A percentile compares a stretch with the other conserved stretches of the same genome.
These are phyloP conservation scores for Aspergillus ostianus DNA, from an alignment of 495 filamentous ascomycete species.

Conservation along the genomic window DNA sequence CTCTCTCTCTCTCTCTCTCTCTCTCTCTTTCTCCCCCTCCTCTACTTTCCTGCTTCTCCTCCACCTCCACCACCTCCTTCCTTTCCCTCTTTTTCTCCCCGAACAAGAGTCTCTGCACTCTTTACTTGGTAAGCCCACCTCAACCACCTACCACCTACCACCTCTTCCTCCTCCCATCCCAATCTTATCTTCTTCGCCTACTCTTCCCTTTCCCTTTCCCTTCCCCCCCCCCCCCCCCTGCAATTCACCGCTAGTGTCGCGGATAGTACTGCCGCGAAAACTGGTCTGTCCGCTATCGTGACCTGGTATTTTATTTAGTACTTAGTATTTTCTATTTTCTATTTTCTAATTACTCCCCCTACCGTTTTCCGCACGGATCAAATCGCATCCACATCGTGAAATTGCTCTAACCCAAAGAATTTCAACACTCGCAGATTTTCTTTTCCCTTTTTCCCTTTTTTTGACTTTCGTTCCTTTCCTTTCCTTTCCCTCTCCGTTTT, in stretches of 20 bases:
- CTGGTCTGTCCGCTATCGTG: not conserved
- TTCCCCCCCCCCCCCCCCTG: not conserved
- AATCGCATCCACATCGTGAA: not conserved
- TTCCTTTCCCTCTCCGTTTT: not conserved
- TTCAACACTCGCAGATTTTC: not conserved
- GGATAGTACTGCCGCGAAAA: not conserved
- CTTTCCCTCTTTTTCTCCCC: not conserved
- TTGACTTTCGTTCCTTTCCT: conserved; percentile 1
- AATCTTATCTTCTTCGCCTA: not conserved
- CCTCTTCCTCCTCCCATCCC: not conserved
- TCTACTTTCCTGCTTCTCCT: not conserved
- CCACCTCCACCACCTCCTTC: conserved; percentile 1
- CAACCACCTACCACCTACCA: no score
- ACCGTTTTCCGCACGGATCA: not conserved
- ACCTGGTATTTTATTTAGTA: not conserved
- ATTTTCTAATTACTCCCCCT: not conserved
- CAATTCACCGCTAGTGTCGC: not conserved
- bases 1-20: conserved; percentile 3
- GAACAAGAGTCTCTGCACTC: not conserved
- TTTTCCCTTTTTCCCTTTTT: conserved; percentile 1
- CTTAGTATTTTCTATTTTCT: not conserved
- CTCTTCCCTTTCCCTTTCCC: not conserved
- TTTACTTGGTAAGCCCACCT: conserved; percentile 13
- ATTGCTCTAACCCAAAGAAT: not conserved
- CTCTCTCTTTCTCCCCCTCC: not conserved